Evolutionary conservation across 2,329 filamentous ascomycete genomes (phyloP).

Genomic region (Colletotrichum shisoi): DNA sequence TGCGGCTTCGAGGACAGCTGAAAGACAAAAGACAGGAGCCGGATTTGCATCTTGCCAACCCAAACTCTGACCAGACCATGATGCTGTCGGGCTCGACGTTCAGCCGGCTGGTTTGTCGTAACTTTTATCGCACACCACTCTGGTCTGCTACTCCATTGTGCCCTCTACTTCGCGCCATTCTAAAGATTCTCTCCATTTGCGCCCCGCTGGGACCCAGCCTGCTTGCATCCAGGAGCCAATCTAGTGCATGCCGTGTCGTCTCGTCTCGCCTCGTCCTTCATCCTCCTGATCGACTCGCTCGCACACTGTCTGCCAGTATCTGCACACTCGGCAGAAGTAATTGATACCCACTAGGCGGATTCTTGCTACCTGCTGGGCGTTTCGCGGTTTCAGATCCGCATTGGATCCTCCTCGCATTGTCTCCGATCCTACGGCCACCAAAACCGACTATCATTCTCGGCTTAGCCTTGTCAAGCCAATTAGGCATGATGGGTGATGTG

Average conservation of each 20-base stretch:
- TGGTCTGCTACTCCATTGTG: neutral
- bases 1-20: constrained; percentile 19
- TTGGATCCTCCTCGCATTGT: constrained; percentile 6
- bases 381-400: constrained; percentile 1
- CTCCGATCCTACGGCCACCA: constrained; percentile 11
- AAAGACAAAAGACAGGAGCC: constrained; percentile 8
- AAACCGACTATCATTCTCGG: neutral
- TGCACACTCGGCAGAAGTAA: neutral
- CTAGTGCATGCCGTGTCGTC: neutral
- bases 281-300: neutral
- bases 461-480: neutral
- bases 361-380: constrained; percentile 1
- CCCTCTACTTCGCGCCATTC: neutral
- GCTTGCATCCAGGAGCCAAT: neutral
- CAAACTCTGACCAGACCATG: neutral
- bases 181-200: neutral
- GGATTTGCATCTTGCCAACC: constrained; percentile 5
- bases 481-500: neutral
- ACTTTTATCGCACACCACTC: constrained; percentile 5
- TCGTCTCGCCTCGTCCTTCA: neutral
- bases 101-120: too few relatives aligned
- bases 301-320: neutral
- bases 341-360: constrained; percentile 1
- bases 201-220: neutral
- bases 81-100: too few relatives aligned